Conservation (phyloP, 2,329 filamentous ascomycete genomes). For the Biscogniauxia marginata region DNA sequence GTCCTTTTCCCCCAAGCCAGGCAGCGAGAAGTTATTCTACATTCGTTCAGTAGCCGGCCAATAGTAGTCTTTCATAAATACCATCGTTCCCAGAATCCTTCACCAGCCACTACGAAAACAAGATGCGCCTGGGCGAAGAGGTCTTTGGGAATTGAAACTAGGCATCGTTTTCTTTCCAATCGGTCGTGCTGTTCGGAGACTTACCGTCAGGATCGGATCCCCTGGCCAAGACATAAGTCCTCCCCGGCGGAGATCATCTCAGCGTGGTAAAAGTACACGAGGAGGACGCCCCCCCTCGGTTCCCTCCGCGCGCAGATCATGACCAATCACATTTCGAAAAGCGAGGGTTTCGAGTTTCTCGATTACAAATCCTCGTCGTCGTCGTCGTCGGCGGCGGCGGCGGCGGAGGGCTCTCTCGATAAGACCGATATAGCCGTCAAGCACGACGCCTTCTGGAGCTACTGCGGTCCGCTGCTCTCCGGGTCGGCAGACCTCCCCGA, state of each 20-base stretch:
- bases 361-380: conserved; percentile 10
- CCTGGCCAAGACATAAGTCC: background rate
- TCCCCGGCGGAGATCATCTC: background rate
- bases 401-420: no score
- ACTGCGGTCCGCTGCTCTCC: conserved; percentile 41
- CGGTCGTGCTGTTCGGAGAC: no score
- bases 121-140: background rate
- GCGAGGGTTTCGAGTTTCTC: conserved; percentile 25
- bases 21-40: background rate
- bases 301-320: conserved; percentile 8
- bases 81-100: background rate
- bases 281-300: background rate
- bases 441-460: conserved; percentile 41
- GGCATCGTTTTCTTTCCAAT: no score
- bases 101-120: background rate
- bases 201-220: background rate
- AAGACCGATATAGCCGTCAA: conserved; percentile 23
- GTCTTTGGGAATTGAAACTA: no score
- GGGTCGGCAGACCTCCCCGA: conserved; percentile 29
- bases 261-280: background rate
- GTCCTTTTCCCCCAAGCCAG: background rate
- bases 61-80: background rate
- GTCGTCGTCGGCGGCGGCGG: background rate
- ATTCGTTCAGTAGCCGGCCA: background rate
- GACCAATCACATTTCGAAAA: conserved; percentile 10